phyloP scores from a whole-genome alignment of 768 basidiomycete species.

The Clitopilus hobsonii region DNA sequence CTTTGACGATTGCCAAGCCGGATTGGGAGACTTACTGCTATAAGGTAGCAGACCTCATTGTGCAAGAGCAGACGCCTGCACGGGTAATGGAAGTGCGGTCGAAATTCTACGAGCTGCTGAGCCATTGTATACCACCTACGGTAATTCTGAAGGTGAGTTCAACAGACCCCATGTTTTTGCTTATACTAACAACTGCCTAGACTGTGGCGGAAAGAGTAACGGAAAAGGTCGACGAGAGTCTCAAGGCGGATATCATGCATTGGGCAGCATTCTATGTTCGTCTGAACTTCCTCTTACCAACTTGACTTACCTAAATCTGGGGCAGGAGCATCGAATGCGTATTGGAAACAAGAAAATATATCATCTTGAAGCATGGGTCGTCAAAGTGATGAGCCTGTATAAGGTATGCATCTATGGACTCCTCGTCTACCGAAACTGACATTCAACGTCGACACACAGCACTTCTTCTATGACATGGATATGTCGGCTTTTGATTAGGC shows the following conservation, averaged over 20 bases:
- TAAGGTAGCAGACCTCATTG: conserved; percentile 86
- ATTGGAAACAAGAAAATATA: conserved; percentile 85
- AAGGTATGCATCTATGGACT: no score
- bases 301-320: not conserved
- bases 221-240: conserved; percentile 80
- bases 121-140: conserved; percentile 95
- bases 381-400: conserved; percentile 90
- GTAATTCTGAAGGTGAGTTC: conserved; percentile 78
- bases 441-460: no score
- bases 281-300: not conserved
- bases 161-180: not conserved
- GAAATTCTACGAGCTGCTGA: conserved; percentile 92
- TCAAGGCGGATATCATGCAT: conserved; percentile 93
- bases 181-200: conserved; percentile 31
- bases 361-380: conserved; percentile 96
- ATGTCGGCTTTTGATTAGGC: conserved; percentile 57
- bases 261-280: conserved; percentile 95
- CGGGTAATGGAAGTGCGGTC: conserved; percentile 88
- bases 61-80: conserved; percentile 85
- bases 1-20: conserved; percentile 87
- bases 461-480: conserved; percentile 60
- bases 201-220: conserved; percentile 88
- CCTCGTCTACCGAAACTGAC: no score
- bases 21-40: conserved; percentile 98
- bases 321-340: conserved; percentile 93